phyloP scores from a whole-genome alignment of 441 rosid species.

The Euphorbia celastroides region DNA sequence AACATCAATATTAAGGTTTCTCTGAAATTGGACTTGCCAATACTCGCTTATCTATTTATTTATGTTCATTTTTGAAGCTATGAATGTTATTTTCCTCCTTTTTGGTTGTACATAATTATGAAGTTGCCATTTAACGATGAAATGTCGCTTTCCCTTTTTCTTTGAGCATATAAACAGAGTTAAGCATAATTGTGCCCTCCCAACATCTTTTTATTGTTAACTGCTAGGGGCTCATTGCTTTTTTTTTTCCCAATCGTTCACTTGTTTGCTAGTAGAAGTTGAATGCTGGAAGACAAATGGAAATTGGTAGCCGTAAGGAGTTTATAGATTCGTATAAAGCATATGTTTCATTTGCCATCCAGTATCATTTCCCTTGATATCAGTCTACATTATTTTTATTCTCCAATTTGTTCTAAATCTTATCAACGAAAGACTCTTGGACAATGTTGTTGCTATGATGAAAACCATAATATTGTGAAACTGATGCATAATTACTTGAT shows the following conservation, averaged over 20 bases:
- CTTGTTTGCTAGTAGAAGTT: background rate
- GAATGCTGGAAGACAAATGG: too few relatives aligned
- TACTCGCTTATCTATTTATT: background rate
- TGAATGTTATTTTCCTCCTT: background rate
- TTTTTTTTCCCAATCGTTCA: background rate
- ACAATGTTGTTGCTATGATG: slow-evolving; percentile 26
- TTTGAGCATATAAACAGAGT: background rate
- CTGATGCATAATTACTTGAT: slow-evolving; percentile 17
- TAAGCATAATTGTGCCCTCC: too few relatives aligned
- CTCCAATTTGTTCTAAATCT: background rate
- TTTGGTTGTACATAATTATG: background rate
- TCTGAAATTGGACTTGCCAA: background rate
- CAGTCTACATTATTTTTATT: background rate
- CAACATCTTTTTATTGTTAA: background rate
- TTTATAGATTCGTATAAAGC: slow-evolving; percentile 22
- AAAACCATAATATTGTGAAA: slow-evolving; percentile 16
- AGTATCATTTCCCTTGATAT: background rate
- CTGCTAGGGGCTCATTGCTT: background rate
- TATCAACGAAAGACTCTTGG: background rate
- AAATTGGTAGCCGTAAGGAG: slow-evolving; percentile 43
- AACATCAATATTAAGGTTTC: slow-evolving; percentile 44
- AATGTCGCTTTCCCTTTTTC: background rate
- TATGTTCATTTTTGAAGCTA: background rate
- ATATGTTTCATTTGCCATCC: background rate
- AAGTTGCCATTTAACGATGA: background rate